Base-by-base conservation (phyloP, 1,284 basidiomycete species). In the Irpex sp. region DNA sequence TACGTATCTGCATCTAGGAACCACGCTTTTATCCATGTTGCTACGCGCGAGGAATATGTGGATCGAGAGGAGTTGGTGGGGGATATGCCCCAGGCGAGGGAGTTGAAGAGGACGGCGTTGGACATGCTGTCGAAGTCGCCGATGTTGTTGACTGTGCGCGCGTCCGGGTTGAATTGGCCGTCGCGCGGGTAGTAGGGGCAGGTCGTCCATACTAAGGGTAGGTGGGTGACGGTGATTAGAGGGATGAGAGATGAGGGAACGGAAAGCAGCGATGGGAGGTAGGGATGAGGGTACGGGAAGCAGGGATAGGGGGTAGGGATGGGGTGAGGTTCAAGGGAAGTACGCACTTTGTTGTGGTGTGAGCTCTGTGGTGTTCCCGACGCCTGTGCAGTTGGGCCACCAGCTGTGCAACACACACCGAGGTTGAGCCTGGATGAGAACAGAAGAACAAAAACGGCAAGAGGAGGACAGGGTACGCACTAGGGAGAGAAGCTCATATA, bases 41-140 rank as follows among this genome's bases (percentile, higher is more conserved):
- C 83, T 21, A 74, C 54, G 36, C 54, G 54, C 13, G 21, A 31
- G 8, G 54, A 56, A n/a, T 56, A 56, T 4, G 13, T 21, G 13
- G n/a, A 34, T 34, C 31, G 31, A 34, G 31, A 34, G 31, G 31
- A 17, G 31, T 56, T 31, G 76, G 54, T 79, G 79, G 59, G n/a
- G 13, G 40, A 47, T 13, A 88, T 70, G 9, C 77, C 78, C 76
- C 79, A 88, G 0, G 87, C 82, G 36, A 89, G 76, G 3, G 85
- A 73, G 68, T 87, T 87, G 76, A 85, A 88, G 44, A 88, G 76
- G 13, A 87, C 79, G 2, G 85, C 82, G 66, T 90, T 82, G 8
- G 86, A 78, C 66, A 88, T 73, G 62, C 77, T 76, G 58, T 80
- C 77, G 71, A 90, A 84, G 47, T 79, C 78, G 56, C 81, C 82